A percentile compares a stretch with the other conserved stretches of the same genome.
These are phyloP conservation scores for Lycium barbarum DNA, from an alignment of 257 asterid species.

Conservation along the genomic window DNA sequence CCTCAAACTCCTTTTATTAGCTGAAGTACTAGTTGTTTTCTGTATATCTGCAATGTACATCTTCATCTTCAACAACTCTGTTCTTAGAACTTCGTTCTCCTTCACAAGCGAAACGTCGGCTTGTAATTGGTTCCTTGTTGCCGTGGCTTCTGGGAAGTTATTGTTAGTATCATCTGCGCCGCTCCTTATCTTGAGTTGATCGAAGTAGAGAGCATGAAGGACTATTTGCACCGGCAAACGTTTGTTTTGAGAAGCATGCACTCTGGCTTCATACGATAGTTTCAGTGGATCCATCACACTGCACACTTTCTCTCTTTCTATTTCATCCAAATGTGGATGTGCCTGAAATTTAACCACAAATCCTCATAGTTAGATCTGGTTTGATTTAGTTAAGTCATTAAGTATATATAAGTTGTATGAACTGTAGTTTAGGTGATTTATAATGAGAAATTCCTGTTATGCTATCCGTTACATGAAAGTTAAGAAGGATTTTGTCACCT, in stretches of 20 bases:
- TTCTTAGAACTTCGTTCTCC: constrained; percentile 84
- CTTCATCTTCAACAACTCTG: constrained; percentile 86
- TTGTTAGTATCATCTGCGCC: constrained; percentile 51
- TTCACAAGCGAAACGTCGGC: constrained; percentile 71
- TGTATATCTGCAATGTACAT: constrained; percentile 74
- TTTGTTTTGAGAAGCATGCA: constrained; percentile 95
- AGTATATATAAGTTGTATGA: too few relatives aligned
- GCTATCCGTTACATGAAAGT: too few relatives aligned
- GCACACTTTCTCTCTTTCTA: constrained; percentile 90
- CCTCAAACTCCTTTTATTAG: constrained; percentile 37
- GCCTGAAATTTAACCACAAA: constrained; percentile 49
- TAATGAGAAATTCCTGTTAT: too few relatives aligned
- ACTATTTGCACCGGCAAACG: constrained; percentile 92
- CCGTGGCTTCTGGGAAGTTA: constrained; percentile 47
- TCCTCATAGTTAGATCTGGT: not conserved
- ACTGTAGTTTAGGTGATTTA: too few relatives aligned
- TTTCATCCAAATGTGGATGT: constrained; percentile 87
- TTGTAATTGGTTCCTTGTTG: constrained; percentile 68
- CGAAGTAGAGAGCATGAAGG: constrained; percentile 90
- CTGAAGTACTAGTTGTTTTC: constrained; percentile 48
- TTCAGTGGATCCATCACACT: constrained; percentile 92
- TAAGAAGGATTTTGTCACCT: constrained; percentile 48
- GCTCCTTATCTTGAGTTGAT: constrained; percentile 79
- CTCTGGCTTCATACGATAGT: constrained; percentile 86
- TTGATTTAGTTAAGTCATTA: too few relatives aligned